phyloP scores from a whole-genome alignment of 2,329 filamentous ascomycete genomes.

The Fusarium sp. region DNA sequence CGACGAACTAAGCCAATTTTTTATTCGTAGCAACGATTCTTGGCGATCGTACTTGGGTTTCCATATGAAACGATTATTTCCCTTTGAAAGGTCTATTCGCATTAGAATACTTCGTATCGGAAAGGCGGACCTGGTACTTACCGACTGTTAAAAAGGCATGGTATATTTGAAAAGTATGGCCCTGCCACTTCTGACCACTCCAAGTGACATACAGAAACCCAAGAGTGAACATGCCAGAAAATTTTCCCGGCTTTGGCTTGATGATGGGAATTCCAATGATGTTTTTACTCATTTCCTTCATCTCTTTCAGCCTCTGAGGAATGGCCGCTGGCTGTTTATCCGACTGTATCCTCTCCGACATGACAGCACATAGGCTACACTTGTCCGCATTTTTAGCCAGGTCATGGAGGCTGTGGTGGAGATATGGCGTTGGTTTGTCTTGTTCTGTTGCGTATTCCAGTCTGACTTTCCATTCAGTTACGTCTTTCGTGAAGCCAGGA shows the following conservation, averaged over 20 bases:
- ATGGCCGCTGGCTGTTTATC: background rate
- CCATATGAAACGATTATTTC: conserved; percentile 4
- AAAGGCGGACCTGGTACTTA: background rate
- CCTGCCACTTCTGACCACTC: background rate
- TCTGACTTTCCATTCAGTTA: conserved; percentile 3
- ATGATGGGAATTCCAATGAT: conserved; percentile 16
- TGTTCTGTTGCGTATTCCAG: background rate
- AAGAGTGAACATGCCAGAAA: conserved; percentile 10
- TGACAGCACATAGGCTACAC: conserved; percentile 28
- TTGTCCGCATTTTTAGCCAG: background rate
- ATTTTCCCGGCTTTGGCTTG: background rate
- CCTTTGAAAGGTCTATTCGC: background rate
- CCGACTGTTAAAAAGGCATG: conserved; percentile 3
- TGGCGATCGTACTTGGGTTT: conserved; percentile 13
- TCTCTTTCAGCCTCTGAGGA: background rate
- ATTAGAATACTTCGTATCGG: background rate
- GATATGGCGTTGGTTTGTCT: background rate
- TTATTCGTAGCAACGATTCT: conserved; percentile 17
- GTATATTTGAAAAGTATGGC: background rate
- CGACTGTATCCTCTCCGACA: conserved; percentile 9
- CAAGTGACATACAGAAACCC: background rate
- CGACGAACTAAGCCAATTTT: conserved; percentile 9
- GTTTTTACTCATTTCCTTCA: background rate
- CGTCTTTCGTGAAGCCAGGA: background rate
- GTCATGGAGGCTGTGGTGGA: conserved; percentile 9